phyloP scores from a whole-genome alignment of 129 eudicot genomes.

The Centrapalus pauciflorus region DNA sequence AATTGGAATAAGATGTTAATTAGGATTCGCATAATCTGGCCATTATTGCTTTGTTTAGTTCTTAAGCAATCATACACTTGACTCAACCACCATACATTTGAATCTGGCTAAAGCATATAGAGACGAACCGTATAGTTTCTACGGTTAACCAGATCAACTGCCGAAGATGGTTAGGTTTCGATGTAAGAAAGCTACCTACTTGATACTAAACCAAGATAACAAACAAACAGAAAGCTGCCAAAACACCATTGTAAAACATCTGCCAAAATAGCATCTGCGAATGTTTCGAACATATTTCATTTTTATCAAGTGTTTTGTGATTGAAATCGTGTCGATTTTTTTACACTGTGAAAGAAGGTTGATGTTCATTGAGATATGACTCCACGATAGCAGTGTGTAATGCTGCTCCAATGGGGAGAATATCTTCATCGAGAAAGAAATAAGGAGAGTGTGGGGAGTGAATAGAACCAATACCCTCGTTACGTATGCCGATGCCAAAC shows the following conservation, averaged over 20 bases:
- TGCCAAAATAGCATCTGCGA: slow-evolving; percentile 3
- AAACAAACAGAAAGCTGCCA: not conserved
- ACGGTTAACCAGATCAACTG: not conserved
- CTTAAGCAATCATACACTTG: slow-evolving; percentile 17
- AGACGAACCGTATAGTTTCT: slow-evolving; percentile 12
- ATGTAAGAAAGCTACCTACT: slow-evolving; percentile 19
- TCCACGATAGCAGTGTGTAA: slow-evolving; percentile 61
- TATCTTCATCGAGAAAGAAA: slow-evolving; percentile 78
- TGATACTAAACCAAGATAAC: not conserved
- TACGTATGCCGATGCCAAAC: slow-evolving; percentile 62
- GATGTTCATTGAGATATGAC: slow-evolving; percentile 40
- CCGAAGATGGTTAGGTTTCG: slow-evolving; percentile 9
- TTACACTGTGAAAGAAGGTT: slow-evolving; percentile 14
- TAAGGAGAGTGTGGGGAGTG: slow-evolving; percentile 76
- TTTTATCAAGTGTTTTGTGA: no score
- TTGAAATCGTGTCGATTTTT: not conserved
- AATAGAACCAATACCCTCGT: slow-evolving; percentile 49
- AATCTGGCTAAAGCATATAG: slow-evolving; percentile 7
- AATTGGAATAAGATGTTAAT: slow-evolving; percentile 34
- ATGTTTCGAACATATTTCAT: not conserved
- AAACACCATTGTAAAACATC: slow-evolving; percentile 4
- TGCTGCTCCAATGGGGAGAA: slow-evolving; percentile 77
- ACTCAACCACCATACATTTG: slow-evolving; percentile 16
- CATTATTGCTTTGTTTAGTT: slow-evolving; percentile 26
- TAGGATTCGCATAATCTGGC: slow-evolving; percentile 13